Conservation (phyloP, 805 yeast genomes). For the Torulaspora indica region DNA sequence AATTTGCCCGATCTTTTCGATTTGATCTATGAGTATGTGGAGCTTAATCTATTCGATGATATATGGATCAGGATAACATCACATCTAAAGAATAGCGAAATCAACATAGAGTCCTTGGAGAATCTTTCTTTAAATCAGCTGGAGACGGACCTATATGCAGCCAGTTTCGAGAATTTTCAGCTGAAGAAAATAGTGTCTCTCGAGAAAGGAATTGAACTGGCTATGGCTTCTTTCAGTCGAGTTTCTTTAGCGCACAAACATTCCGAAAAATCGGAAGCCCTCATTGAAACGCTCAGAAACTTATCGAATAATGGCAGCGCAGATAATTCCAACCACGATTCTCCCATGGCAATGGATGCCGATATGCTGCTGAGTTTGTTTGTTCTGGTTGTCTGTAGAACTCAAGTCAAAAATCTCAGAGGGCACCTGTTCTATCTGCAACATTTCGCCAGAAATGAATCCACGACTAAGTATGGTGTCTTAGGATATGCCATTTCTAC, state of each 20-base stretch:
- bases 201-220: constrained; percentile 46
- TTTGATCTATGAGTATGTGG: constrained; percentile 66
- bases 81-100: constrained; percentile 25
- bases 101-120: constrained; percentile 23
- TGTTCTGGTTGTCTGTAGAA: constrained; percentile 62
- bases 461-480: constrained; percentile 51
- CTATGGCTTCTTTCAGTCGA: constrained; percentile 49
- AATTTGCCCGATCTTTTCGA: constrained; percentile 40
- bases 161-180: constrained; percentile 28
- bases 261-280: constrained; percentile 43
- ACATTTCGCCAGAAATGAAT: constrained; percentile 45
- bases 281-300: constrained; percentile 49
- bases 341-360: constrained; percentile 54
- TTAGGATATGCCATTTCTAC: constrained; percentile 77
- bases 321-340: constrained; percentile 13
- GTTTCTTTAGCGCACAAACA: constrained; percentile 46
- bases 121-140: constrained; percentile 42
- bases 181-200: constrained; percentile 29
- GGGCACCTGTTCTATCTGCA: constrained; percentile 64
- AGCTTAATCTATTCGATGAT: constrained; percentile 58
- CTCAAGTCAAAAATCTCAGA: constrained; percentile 54
- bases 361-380: constrained; percentile 73
- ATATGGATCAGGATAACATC: constrained; percentile 51
- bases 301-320: constrained; percentile 38
- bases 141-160: constrained; percentile 43